Evolutionary conservation across 2,329 filamentous ascomycete genomes (phyloP).

Genomic region (Fusarium nurragi): DNA sequence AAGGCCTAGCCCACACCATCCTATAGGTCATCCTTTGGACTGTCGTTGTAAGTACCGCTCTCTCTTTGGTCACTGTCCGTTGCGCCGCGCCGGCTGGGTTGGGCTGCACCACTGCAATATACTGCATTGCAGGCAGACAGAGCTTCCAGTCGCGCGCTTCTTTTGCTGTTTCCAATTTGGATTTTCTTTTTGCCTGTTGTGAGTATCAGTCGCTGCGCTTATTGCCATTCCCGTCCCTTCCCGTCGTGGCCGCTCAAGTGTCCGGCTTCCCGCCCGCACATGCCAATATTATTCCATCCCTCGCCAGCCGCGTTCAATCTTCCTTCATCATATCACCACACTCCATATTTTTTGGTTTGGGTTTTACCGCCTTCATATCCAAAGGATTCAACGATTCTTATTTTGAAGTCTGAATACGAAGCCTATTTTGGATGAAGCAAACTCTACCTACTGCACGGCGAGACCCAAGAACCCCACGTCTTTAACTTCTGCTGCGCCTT

Average conservation of each 20-base stretch:
- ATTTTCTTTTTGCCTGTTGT: constrained; percentile 22
- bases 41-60: constrained; percentile 24
- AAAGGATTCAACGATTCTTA: constrained; percentile 22
- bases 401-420: constrained; percentile 15
- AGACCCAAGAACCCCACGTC: constrained; percentile 4
- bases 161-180: constrained; percentile 8
- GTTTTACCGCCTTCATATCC: constrained; percentile 16
- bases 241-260: constrained; percentile 38
- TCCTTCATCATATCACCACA: constrained; percentile 8
- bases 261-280: constrained; percentile 39
- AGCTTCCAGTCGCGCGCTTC: constrained; percentile 25
- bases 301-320: constrained; percentile 11
- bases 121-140: constrained; percentile 5
- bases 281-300: constrained; percentile 32
- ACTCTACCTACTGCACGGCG: not conserved
- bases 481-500: constrained; percentile 20
- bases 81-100: constrained; percentile 8
- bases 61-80: constrained; percentile 25
- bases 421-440: constrained; percentile 14
- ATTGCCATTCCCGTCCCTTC: constrained; percentile 41
- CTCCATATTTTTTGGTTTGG: not conserved
- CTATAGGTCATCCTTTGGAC: not conserved
- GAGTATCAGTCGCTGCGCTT: constrained; percentile 36
- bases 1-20: constrained; percentile 34
- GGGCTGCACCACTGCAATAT: constrained; percentile 12